Percentiles rank a stretch among this genome's conserved stretches.
These are phyloP conservation scores for Trichoderma sp. DNA, from an alignment of 2,329 filamentous ascomycete species.

Conservation along the genomic window DNA sequence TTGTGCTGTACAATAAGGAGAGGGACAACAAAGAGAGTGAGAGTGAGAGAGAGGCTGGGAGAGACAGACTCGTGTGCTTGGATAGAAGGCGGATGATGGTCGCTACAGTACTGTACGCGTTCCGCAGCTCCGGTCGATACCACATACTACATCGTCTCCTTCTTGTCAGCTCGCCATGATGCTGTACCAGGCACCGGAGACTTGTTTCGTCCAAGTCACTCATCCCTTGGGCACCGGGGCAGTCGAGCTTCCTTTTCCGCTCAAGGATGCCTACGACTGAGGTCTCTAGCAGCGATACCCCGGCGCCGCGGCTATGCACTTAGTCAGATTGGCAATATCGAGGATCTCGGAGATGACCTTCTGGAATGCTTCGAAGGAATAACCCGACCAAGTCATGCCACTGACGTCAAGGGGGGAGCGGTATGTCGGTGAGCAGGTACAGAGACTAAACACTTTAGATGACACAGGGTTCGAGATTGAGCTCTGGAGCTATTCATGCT, in stretches of 20 bases:
- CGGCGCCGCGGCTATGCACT: background rate
- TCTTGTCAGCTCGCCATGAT: too few relatives aligned
- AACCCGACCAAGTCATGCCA: background rate
- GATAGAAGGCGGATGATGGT: background rate
- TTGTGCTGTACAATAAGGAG: background rate
- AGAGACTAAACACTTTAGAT: background rate
- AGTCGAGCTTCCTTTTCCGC: background rate
- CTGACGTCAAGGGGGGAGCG: conserved; percentile 8
- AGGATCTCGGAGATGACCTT: conserved; percentile 16
- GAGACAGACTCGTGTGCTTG: background rate
- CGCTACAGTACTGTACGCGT: too few relatives aligned
- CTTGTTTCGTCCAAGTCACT: background rate
- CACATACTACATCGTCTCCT: too few relatives aligned
- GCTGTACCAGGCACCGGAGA: background rate
- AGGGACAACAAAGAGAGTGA: background rate
- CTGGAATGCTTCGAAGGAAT: conserved; percentile 1
- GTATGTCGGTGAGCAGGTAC: conserved; percentile 11
- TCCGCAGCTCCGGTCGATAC: too few relatives aligned
- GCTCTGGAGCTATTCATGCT: background rate
- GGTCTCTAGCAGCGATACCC: background rate
- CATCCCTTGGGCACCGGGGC: background rate
- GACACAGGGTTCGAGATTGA: background rate
- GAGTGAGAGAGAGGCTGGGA: background rate
- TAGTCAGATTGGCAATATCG: conserved; percentile 4
- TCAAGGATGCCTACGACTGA: background rate